Evolutionary conservation across 1,284 basidiomycete species (phyloP).

Genomic region (Moesziomyces antarcticus): DNA sequence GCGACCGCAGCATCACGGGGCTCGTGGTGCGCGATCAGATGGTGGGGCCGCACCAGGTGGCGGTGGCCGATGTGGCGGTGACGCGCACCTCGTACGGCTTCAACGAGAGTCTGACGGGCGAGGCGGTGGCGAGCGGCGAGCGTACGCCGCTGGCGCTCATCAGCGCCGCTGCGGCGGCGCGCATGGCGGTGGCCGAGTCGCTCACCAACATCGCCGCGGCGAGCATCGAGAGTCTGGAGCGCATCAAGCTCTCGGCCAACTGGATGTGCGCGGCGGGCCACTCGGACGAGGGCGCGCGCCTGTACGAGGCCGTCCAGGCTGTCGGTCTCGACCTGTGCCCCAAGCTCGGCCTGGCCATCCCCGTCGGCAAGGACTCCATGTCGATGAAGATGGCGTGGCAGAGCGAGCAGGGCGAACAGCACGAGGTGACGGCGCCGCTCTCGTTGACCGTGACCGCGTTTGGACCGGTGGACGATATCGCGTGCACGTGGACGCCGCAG

Average conservation of each 20-base stretch:
- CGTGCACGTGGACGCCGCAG: slow-evolving; percentile 91
- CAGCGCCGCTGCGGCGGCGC: slow-evolving; percentile 85
- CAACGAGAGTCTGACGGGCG: slow-evolving; percentile 76
- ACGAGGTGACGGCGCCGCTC: slow-evolving; percentile 87
- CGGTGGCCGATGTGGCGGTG: slow-evolving; percentile 96
- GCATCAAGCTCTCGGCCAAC: slow-evolving; percentile 94
- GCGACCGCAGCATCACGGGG: slow-evolving; percentile 92
- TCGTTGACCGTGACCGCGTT: slow-evolving; percentile 96
- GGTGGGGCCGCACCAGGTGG: slow-evolving; percentile 99
- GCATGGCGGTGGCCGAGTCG: slow-evolving; percentile 95
- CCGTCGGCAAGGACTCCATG: slow-evolving; percentile 99
- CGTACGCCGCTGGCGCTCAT: slow-evolving; percentile 91
- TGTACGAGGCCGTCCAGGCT: slow-evolving; percentile 93
- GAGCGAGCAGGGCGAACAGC: slow-evolving; percentile 72
- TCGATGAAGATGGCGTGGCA: slow-evolving; percentile 98
- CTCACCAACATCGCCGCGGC: slow-evolving; percentile 91
- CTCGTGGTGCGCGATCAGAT: slow-evolving; percentile 96
- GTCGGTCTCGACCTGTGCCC: slow-evolving; percentile 95
- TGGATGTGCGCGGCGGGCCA: slow-evolving; percentile 98
- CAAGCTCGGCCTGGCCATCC: slow-evolving; percentile 90
- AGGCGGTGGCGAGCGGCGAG: slow-evolving; percentile 98
- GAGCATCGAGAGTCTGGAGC: slow-evolving; percentile 76
- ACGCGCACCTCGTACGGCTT: slow-evolving; percentile 95
- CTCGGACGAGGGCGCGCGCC: slow-evolving; percentile 85
- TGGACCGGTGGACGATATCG: slow-evolving; percentile 82